Percentiles rank a stretch among this genome's conserved stretches.
These are phyloP conservation scores for Neurospora sp. DNA, from an alignment of 495 filamentous ascomycete genomes.

Conservation along the genomic window DNA sequence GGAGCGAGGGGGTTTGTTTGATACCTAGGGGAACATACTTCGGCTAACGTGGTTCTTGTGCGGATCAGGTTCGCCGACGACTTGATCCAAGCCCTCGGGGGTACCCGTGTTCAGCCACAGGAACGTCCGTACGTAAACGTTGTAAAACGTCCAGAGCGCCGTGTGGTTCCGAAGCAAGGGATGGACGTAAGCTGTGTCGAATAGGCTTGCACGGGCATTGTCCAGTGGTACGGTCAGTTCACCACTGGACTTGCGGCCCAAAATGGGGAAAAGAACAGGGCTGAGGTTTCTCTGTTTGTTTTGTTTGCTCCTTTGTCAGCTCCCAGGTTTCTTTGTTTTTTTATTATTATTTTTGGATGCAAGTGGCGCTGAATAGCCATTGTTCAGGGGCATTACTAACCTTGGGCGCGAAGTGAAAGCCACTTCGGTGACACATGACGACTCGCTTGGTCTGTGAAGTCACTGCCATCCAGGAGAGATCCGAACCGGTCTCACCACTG, in stretches of 20 bases:
- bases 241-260: conserved; percentile 16
- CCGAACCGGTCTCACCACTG: conserved; percentile 34
- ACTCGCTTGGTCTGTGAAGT: conserved; percentile 29
- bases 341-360: neutral
- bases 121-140: conserved; percentile 27
- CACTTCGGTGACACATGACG: conserved; percentile 31
- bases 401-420: conserved; percentile 32
- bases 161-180: conserved; percentile 26
- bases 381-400: neutral
- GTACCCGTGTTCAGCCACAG: conserved; percentile 32
- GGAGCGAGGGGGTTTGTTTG: neutral
- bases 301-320: neutral
- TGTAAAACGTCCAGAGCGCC: conserved; percentile 32
- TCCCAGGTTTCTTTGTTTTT: neutral
- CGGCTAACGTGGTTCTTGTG: conserved; percentile 12
- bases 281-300: conserved; percentile 16
- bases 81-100: conserved; percentile 28
- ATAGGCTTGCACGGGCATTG: conserved; percentile 32
- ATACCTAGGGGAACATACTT: neutral
- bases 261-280: conserved; percentile 20
- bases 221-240: conserved; percentile 29
- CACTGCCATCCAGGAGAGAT: conserved; percentile 32
- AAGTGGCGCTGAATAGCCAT: neutral
- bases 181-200: conserved; percentile 40
- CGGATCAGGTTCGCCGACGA: conserved; percentile 10